A percentile compares a stretch with the other conserved stretches of the same genome.
These are phyloP conservation scores for Sequoiadendron giganteum DNA, from an alignment of 75 land plant genomes.

Conservation along the genomic window DNA sequence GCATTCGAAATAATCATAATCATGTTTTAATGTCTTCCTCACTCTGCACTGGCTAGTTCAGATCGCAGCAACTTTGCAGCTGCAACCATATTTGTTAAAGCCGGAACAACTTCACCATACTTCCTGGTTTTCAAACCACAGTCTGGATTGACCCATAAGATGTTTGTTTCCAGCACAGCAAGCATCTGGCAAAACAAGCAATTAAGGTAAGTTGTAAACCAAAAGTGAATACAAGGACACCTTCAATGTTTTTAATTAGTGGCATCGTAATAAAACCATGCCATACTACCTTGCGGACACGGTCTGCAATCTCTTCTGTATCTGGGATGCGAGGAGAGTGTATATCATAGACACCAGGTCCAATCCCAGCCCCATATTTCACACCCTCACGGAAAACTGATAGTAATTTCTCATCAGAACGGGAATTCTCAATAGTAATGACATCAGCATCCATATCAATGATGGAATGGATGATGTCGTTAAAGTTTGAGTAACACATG, in stretches of 20 bases:
- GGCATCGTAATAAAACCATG: not conserved
- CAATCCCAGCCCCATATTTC: constrained; percentile 56
- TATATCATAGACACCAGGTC: constrained; percentile 63
- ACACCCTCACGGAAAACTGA: constrained; percentile 63
- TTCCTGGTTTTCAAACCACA: constrained; percentile 31
- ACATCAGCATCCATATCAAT: constrained; percentile 68
- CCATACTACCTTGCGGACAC: constrained; percentile 34
- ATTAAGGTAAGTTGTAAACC: not conserved
- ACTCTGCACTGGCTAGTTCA: constrained; percentile 19
- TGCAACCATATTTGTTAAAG: constrained; percentile 29
- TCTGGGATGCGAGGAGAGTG: constrained; percentile 52
- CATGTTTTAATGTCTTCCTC: not conserved
- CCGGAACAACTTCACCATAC: constrained; percentile 31
- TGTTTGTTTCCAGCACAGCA: constrained; percentile 27
- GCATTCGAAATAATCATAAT: not conserved
- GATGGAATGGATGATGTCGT: constrained; percentile 57
- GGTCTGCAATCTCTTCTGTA: constrained; percentile 56
- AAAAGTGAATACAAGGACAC: not conserved
- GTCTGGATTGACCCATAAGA: constrained; percentile 33
- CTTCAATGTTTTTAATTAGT: not conserved
- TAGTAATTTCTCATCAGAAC: constrained; percentile 60
- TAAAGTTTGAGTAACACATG: constrained; percentile 62
- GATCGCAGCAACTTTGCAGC: constrained; percentile 26
- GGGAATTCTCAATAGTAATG: constrained; percentile 61
- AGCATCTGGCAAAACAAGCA: constrained; percentile 21